Conservation (phyloP, 768 basidiomycete species). For the Rhodotorula kratochvilovae region DNA sequence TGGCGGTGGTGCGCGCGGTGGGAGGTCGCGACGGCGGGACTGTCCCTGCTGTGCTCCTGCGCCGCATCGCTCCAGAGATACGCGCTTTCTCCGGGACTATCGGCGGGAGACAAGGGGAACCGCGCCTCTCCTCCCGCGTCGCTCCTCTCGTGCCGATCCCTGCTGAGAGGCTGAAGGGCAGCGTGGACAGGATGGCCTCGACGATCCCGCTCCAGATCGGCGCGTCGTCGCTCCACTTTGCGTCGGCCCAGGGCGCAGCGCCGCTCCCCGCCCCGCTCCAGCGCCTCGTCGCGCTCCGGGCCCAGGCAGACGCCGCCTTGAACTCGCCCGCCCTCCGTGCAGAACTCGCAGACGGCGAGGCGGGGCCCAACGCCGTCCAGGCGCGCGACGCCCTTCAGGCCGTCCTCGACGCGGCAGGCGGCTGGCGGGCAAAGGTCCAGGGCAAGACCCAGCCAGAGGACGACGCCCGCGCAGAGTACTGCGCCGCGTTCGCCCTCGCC, state of each 20-base stretch:
- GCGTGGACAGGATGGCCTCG: background rate
- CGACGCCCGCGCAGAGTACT: slow-evolving; percentile 19
- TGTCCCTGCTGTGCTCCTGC: background rate
- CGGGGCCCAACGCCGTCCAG: background rate
- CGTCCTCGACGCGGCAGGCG: background rate
- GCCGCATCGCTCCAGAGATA: background rate
- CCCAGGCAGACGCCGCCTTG: slow-evolving; percentile 16
- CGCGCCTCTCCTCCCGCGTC: too few species aligned
- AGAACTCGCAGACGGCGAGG: slow-evolving; percentile 12
- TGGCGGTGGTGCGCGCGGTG: slow-evolving; percentile 1
- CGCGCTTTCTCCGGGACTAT: too few species aligned
- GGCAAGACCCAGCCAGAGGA: slow-evolving; percentile 8
- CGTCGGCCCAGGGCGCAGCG: background rate
- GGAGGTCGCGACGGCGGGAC: slow-evolving; percentile 1
- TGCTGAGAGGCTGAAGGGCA: too few species aligned
- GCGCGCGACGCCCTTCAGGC: slow-evolving; percentile 6
- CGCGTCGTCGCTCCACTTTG: background rate
- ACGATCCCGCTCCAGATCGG: slow-evolving; percentile 26
- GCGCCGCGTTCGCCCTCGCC: slow-evolving; percentile 26
- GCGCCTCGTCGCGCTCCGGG: background rate
- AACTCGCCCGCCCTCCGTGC: slow-evolving; percentile 1
- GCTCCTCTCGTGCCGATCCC: background rate
- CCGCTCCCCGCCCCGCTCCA: slow-evolving; percentile 2
- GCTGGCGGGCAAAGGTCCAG: background rate
- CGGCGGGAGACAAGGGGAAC: too few species aligned